phyloP scores from a whole-genome alignment of 2,329 filamentous ascomycete genomes.

The Penicillium sp. region DNA sequence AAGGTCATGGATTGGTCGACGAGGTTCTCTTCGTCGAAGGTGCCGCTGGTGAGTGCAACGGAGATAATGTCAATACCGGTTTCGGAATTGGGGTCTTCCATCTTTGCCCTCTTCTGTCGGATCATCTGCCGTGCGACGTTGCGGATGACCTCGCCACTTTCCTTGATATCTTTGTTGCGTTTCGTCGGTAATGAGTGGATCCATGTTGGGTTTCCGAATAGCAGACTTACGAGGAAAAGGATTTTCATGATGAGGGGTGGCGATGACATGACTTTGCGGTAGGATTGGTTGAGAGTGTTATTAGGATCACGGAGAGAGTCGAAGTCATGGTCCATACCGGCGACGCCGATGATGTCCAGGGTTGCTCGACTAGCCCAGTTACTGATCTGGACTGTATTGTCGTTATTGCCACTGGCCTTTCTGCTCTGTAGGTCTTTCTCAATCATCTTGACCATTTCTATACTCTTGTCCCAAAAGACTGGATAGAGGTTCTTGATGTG shows the following conservation, averaged over 20 bases:
- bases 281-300: conserved; percentile 54
- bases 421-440: conserved; percentile 44
- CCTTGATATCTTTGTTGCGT: conserved; percentile 65
- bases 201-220: conserved; percentile 65
- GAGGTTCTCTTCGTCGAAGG: conserved; percentile 75
- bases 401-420: conserved; percentile 33
- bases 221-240: conserved; percentile 55
- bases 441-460: conserved; percentile 66
- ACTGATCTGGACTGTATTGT: conserved; percentile 56
- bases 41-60: conserved; percentile 73
- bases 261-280: conserved; percentile 27
- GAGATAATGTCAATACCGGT: conserved; percentile 72
- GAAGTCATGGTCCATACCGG: conserved; percentile 72
- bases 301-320: conserved; percentile 61
- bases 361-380: conserved; percentile 67
- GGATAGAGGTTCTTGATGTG: conserved; percentile 84
- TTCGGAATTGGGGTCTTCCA: conserved; percentile 33
- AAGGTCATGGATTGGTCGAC: conserved; percentile 90
- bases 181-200: conserved; percentile 65
- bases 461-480: conserved; percentile 76
- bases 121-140: conserved; percentile 68
- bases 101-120: conserved; percentile 62
- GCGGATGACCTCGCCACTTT: conserved; percentile 61
- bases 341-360: conserved; percentile 72
- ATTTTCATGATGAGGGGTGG: conserved; percentile 37